Evolutionary conservation across 306 rosid species (phyloP), one percentile per base, ranked within the genome.

Genomic region (Inga oerstediana): DNA sequence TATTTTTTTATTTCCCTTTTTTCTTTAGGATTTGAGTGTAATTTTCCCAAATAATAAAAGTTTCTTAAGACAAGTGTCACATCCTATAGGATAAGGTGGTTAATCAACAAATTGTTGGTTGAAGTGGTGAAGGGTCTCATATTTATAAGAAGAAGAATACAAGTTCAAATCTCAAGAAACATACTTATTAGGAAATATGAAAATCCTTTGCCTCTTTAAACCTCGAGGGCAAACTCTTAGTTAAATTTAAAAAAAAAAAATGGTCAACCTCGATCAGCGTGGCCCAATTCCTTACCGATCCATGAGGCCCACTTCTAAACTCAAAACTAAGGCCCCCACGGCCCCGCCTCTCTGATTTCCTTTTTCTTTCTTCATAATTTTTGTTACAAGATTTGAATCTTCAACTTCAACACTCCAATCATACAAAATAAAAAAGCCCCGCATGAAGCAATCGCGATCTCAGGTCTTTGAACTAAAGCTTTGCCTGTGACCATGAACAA

Each of bases 221-320:
- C 7, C 0, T 37, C 1, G 0, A 5, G 5, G 0, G 41, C 0
- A 37, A 37, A 37, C 39, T 4, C 5, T 5, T 35, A 5, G 0
- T 35, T 0, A 35, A 4, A 35, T 35, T 27, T 27, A 27, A 27
- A 27, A 37, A 11, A 2, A 1, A 2, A 46, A 27, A 19, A 39
- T 11, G 69, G 67, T 45, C 76, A 72, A 67, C 7, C 9, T 2
- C 19, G 22, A 32, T 30, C 52, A 35, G 16, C 2, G 20, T 79
- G 82, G 37, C 75, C 74, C 82, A 79, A 27, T 48, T 7, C 10
- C 10, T 20, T 0, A 56, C 14, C 14, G 16, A 39, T 15, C 51
- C 34, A 75, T n/a, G n/a, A 75, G 32, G 54, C 70, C 80, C 69
- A 22, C 16, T 56, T 43, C 35, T 1, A 11, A 61, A 10, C 12